Percentiles rank a stretch among this genome's conserved stretches.
Evolutionary conservation across 306 rosid genomes (phyloP).

Genomic region (Cicer pinnatifidum): DNA sequence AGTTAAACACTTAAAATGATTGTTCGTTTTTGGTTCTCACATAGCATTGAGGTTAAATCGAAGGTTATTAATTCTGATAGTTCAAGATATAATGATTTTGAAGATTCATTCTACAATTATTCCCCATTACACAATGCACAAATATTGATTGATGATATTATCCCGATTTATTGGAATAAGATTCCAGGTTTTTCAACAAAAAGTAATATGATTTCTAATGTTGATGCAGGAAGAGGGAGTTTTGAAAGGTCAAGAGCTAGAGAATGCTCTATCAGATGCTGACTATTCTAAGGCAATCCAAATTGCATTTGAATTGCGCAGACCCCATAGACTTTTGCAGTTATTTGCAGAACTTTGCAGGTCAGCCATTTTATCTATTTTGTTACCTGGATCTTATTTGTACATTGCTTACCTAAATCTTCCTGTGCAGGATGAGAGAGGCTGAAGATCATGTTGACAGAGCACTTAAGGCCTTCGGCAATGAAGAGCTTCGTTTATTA

Average conservation of each 20-base stretch:
- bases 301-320: conserved; percentile 80
- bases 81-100: conserved; percentile 11
- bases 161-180: neutral
- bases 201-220: conserved; percentile 31
- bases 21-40: neutral
- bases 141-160: neutral
- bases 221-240: conserved; percentile 84
- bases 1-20: conserved; percentile 11
- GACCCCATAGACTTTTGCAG: conserved; percentile 77
- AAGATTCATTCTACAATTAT: conserved; percentile 18
- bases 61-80: conserved; percentile 1
- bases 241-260: conserved; percentile 90
- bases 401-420: neutral
- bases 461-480: conserved; percentile 61
- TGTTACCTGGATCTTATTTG: neutral
- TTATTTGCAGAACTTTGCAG: conserved; percentile 80
- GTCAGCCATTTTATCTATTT: conserved; percentile 50
- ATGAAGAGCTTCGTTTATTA: conserved; percentile 65
- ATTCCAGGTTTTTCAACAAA: neutral
- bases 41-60: neutral
- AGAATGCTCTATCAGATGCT: conserved; percentile 90
- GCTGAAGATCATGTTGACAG: conserved; percentile 61
- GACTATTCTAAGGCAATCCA: conserved; percentile 83
- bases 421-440: conserved; percentile 67
- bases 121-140: neutral